phyloP scores from a whole-genome alignment of 257 asterid genomes.

The Solanum bulbocastanum region DNA sequence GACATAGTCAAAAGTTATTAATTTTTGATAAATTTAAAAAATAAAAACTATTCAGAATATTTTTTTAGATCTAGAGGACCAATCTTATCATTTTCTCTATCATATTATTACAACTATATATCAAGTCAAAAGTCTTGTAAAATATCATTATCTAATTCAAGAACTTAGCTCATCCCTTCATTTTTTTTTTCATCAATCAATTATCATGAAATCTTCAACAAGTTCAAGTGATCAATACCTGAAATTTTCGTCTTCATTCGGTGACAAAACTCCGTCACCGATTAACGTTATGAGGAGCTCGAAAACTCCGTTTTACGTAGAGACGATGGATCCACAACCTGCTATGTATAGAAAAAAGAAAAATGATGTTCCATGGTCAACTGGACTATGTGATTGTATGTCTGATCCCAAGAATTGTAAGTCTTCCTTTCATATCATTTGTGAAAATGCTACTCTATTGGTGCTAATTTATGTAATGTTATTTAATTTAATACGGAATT shows the following conservation, averaged over 20 bases:
- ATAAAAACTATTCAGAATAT: background rate
- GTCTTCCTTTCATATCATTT: conserved; percentile 1
- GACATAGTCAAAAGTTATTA: background rate
- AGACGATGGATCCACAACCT: background rate
- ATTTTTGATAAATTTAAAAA: no score
- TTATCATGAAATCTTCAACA: conserved; percentile 2
- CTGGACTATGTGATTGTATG: conserved; percentile 64
- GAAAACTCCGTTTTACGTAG: conserved; percentile 1
- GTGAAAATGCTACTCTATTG: background rate
- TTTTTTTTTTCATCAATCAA: background rate
- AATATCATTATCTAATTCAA: background rate
- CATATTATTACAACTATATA: background rate
- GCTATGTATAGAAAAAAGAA: conserved; percentile 13
- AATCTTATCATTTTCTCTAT: background rate
- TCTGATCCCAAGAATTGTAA: conserved; percentile 61
- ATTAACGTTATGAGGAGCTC: conserved; percentile 32
- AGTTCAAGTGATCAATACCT: background rate
- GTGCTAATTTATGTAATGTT: rapidly evolving
- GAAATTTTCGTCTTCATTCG: background rate
- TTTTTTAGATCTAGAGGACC: background rate
- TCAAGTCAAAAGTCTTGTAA: background rate
- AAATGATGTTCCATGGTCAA: conserved; percentile 54
- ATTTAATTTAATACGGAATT: no score
- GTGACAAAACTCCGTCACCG: background rate
- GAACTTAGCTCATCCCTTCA: background rate